Evolutionary conservation across 148 eudicot species (phyloP).

Genomic region (Rhododendron williamsianum): DNA sequence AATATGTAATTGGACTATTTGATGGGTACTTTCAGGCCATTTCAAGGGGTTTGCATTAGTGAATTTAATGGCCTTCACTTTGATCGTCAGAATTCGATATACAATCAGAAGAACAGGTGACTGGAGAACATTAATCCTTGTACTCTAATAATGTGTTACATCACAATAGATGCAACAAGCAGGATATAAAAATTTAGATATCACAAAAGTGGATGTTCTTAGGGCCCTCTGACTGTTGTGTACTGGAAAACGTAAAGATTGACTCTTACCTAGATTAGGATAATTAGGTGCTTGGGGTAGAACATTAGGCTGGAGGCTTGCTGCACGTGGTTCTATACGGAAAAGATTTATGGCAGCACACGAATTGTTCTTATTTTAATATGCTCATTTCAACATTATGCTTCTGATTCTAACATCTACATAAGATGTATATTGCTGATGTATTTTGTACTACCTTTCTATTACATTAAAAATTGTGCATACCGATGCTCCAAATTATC

Average conservation of each 20-base stretch:
- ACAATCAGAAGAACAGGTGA: slow-evolving; percentile 93
- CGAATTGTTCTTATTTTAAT: background rate
- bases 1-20: background rate
- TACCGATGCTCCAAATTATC: too few species aligned
- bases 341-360: background rate
- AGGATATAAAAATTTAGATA: background rate
- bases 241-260: background rate
- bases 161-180: too few species aligned
- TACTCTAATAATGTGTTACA: too few species aligned
- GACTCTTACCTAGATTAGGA: background rate
- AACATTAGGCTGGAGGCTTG: background rate
- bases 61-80: slow-evolving; percentile 87
- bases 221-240: background rate
- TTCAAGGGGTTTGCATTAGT: slow-evolving; percentile 97
- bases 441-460: background rate
- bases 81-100: slow-evolving; percentile 76
- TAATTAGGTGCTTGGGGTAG: background rate
- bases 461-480: background rate
- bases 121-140: slow-evolving; percentile 7
- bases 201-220: background rate
- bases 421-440: background rate
- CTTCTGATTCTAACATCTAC: background rate
- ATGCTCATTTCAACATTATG: background rate
- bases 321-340: background rate
- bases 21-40: slow-evolving; percentile 54